Evolutionary conservation across 306 rosid genomes (phyloP), one percentile per base, ranked within the genome.

Genomic region (Alnus rubra): DNA sequence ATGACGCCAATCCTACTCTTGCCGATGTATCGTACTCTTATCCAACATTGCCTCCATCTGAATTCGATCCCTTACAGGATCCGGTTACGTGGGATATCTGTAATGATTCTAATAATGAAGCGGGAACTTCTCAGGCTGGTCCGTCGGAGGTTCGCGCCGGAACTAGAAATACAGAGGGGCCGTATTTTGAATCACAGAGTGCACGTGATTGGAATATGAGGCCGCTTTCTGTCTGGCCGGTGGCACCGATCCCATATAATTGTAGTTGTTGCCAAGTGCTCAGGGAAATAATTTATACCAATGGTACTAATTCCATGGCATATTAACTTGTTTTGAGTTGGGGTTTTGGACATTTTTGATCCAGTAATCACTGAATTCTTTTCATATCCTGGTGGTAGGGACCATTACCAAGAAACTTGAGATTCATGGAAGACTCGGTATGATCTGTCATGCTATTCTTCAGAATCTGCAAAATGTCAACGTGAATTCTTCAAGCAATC

Each of bases 371-470:
- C 3, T 68, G 53, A 58, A 55, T 35, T 13, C 44, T 33, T 18
- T 3, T 71, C 14, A 28, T 18, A 39, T 18, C 31, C 33, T 39
- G 72, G 14, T 69, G 2, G 74, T 70, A 93, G 98, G 88, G 48
- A 3, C 37, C 8, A 31, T 12, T 47, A 54, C 86, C 5, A 81
- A 75, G 35, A 94, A 87, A 83, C 88, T 94, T 23, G 92, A 87
- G 84, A 87, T 94, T 69, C 97, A 94, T 75, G 97, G 98, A 84
- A 82, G 84, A 62, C 62, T 88, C 0, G 98, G 93, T 31, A 3
- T 81, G 30, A 76, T 92, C 73, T 64, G 84, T 51, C 99, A 95
- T 82, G 99, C 89, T 23, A 67, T 95, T 81, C 77, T 82, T 3
- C 77, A 86, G 31, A 69, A 8, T 50, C 73, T 47, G 11, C 55